phyloP scores from a whole-genome alignment of 768 basidiomycete genomes.

The Lentinula guzmanii region DNA sequence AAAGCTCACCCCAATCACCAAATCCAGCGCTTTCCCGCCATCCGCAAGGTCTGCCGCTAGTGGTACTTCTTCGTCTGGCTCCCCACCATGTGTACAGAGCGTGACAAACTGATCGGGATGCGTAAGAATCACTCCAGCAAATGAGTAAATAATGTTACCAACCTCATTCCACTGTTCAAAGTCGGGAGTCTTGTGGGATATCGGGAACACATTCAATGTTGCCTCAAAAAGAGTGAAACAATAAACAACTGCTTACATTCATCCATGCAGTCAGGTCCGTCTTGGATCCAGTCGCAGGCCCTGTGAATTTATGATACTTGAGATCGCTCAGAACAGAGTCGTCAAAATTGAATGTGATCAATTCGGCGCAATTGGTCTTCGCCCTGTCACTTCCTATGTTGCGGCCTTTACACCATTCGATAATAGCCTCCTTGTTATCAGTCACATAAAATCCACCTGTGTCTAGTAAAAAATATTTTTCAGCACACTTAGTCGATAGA shows the following conservation, averaged over 20 bases:
- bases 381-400: not conserved
- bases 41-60: not conserved
- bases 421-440: not conserved
- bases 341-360: not conserved
- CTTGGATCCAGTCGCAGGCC: not conserved
- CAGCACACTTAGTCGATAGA: not conserved
- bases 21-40: not conserved
- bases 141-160: not conserved
- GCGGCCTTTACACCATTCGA: not conserved
- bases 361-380: not conserved
- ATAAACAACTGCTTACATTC: not conserved
- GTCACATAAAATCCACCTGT: not conserved
- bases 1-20: not conserved
- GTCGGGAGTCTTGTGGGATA: not conserved
- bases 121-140: too few relatives aligned
- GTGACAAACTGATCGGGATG: not conserved
- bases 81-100: not conserved
- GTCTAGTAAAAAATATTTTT: not conserved
- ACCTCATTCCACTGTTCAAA: not conserved
- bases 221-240: not conserved
- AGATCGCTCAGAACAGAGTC: not conserved
- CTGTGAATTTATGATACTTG: not conserved
- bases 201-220: not conserved
- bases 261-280: not conserved
- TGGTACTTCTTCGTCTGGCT: not conserved